A percentile compares a stretch with the other conserved stretches of the same genome.
These are phyloP conservation scores for Beauveria bassiana DNA, from an alignment of 2,329 filamentous ascomycete species.

Conservation along the genomic window DNA sequence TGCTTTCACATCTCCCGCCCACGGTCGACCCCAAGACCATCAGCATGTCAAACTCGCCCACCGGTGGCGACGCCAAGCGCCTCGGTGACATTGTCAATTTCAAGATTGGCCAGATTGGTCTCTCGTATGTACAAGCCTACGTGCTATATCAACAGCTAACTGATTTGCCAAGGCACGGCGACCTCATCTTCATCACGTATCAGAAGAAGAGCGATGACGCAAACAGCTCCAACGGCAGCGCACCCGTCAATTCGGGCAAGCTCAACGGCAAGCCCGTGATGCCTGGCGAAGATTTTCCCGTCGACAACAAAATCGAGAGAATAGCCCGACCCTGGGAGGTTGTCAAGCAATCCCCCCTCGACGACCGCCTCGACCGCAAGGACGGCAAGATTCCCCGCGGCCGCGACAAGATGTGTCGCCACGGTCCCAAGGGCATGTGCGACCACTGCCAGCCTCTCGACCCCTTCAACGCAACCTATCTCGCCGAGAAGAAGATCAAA, in stretches of 20 bases:
- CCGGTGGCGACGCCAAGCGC: conserved; percentile 48
- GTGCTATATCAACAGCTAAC: conserved; percentile 19
- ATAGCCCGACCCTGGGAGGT: conserved; percentile 64
- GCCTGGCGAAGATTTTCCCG: conserved; percentile 58
- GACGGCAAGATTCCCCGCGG: conserved; percentile 82
- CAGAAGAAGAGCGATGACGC: conserved; percentile 43
- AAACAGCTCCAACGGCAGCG: conserved; percentile 26
- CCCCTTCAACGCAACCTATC: conserved; percentile 81
- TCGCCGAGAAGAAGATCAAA: conserved; percentile 96
- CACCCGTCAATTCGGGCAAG: conserved; percentile 48
- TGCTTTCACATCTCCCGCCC: conserved; percentile 50
- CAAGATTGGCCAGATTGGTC: conserved; percentile 50
- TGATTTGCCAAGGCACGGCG: conserved; percentile 60
- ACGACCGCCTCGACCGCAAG: conserved; percentile 76
- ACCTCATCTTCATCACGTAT: conserved; percentile 84
- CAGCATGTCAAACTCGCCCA: conserved; percentile 53
- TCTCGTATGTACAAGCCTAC: conserved; percentile 37
- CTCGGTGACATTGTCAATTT: conserved; percentile 51
- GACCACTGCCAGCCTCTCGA: conserved; percentile 98
- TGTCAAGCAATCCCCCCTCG: conserved; percentile 78
- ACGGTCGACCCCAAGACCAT: conserved; percentile 55
- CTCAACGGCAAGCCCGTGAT: conserved; percentile 73
- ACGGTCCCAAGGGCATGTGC: conserved; percentile 97
- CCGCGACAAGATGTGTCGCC: conserved; percentile 86
- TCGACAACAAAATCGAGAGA: conserved; percentile 60